Base-by-base conservation (phyloP, 495 filamentous ascomycete genomes). In the Talaromyces nanjingensis region DNA sequence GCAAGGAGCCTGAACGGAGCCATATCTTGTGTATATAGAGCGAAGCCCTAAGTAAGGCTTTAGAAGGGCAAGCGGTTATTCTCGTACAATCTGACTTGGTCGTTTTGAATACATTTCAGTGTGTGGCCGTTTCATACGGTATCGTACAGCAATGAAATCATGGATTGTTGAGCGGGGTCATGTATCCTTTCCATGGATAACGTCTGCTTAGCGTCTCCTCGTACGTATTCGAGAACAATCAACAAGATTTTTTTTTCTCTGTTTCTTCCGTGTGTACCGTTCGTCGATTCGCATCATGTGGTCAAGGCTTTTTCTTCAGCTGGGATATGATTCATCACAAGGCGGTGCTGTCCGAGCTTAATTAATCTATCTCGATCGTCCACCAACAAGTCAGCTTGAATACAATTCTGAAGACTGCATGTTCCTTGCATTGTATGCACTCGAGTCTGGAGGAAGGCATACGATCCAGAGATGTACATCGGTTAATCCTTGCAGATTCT, bases 401-500 rank as follows among this genome's bases (percentile, higher is more conserved):
- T 16, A 16, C 9, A 37, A 37, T 37, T 52, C n/a, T 22, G 45
- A 22, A 11, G 16, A 3, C n/a, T 55, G 52, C 52, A 55, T 55
- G 52, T 55, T 55, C 52, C 52, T 55, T 55, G 52, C 52, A 55
- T 55, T 55, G 49, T 29, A 27, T 55, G 22, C 18, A 42, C 14
- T 42, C 37, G 37, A 39, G 37, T 42, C 37, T 42, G 12, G 34
- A 42, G 37, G 12, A 18, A 45, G 45, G 20, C 9, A 49, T n/a
- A 49, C 45, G 45, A 20, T 49, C 18, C 42, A 42, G 39, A 42
- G 39, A 42, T 14, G 39, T n/a, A 11, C 31, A 39, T 14, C 34
- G 22, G 22, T 49, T 49, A 49, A 55, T 55, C 52, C 52, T 55
- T 55, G 52, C 52, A 55, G 52, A 55, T 55, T 55, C 52, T 55